These are phyloP conservation scores for Scytalidium sp. DNA, from an alignment of 2,329 filamentous ascomycete species.

Conservation along the genomic window DNA sequence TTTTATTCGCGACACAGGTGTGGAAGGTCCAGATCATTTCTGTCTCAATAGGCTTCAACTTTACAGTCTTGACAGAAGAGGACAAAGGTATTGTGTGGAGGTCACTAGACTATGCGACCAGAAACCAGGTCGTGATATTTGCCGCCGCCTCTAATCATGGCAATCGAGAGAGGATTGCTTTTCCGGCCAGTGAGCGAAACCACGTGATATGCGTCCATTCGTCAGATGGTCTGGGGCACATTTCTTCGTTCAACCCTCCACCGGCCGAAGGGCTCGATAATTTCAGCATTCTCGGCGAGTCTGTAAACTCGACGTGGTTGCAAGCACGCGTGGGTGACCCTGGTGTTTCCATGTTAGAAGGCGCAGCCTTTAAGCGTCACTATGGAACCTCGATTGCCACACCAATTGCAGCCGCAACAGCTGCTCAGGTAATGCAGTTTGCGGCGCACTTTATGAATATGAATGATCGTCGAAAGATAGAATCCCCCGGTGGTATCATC, in stretches of 20 bases:
- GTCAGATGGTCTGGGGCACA: conserved; percentile 8
- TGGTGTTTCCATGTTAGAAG: no score
- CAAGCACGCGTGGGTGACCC: neutral
- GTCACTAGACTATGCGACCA: no score
- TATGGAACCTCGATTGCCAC: conserved; percentile 23
- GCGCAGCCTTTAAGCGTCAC: conserved; percentile 2
- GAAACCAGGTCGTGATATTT: conserved; percentile 13
- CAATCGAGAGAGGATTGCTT: conserved; percentile 7
- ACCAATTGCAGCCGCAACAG: conserved; percentile 20
- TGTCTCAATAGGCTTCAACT: conserved; percentile 19
- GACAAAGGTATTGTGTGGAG: no score
- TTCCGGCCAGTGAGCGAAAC: conserved; percentile 10
- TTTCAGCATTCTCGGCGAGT: conserved; percentile 21
- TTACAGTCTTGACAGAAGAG: no score
- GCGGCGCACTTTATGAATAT: no score
- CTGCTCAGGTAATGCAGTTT: conserved; percentile 21
- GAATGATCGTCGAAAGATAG: no score
- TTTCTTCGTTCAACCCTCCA: conserved; percentile 16
- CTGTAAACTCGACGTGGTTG: conserved; percentile 19
- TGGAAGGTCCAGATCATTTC: conserved; percentile 23
- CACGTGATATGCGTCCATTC: conserved; percentile 18
- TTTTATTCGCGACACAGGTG: no score
- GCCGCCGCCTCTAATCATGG: conserved; percentile 18
- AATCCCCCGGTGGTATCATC: no score
- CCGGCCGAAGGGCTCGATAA: conserved; percentile 11